These are phyloP conservation scores for Posidonia oceanica DNA, from an alignment of 116 monocot genomes.

Conservation along the genomic window DNA sequence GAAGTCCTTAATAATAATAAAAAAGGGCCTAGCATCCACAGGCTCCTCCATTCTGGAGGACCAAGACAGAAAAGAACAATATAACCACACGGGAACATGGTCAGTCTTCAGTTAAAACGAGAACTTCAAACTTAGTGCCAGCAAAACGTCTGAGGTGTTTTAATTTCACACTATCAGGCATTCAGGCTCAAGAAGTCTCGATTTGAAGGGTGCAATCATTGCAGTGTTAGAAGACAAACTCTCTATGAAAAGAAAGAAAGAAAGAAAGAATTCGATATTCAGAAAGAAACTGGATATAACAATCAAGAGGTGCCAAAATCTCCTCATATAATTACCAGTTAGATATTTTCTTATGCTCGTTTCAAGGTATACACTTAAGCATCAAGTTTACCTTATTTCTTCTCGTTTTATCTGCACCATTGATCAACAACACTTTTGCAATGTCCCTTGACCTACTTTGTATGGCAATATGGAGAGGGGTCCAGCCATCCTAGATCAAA, in stretches of 20 bases:
- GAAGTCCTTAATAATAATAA: not conserved
- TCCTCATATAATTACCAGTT: not conserved
- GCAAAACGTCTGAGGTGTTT: not conserved
- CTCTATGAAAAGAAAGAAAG: not conserved
- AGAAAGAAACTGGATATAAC: not conserved
- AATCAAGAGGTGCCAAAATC: not conserved
- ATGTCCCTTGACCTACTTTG: slow-evolving; percentile 86
- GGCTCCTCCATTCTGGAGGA: too few relatives aligned
- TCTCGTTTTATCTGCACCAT: slow-evolving; percentile 84
- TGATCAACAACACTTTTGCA: slow-evolving; percentile 72
- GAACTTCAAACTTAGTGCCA: not conserved
- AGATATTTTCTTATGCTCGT: not conserved
- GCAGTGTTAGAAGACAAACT: not conserved
- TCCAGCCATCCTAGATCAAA: slow-evolving; percentile 84
- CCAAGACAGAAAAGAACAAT: not conserved
- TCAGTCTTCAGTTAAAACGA: not conserved
- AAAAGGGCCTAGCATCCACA: not conserved
- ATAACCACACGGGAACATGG: not conserved
- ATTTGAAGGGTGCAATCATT: not conserved
- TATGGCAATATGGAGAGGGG: slow-evolving; percentile 81
- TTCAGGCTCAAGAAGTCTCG: too few relatives aligned
- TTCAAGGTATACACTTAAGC: too few relatives aligned
- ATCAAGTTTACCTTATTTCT: slow-evolving; percentile 63
- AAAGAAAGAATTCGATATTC: not conserved
- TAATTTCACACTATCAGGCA: too few relatives aligned